Base-by-base conservation (phyloP, 176 grass and related monocot species). In the Bonia amplexicaulis region DNA sequence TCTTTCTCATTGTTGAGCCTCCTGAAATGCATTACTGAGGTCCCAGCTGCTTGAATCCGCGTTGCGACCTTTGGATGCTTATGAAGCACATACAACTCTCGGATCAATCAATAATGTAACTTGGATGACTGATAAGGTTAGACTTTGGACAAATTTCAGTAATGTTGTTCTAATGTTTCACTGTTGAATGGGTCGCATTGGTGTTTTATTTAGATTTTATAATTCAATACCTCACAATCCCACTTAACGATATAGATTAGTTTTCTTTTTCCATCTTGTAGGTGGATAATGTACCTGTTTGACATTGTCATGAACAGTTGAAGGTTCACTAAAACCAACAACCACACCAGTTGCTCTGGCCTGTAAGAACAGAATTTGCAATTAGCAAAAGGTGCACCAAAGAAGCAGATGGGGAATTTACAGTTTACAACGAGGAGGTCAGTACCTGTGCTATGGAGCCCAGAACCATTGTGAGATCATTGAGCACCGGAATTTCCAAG, bases 391-490 rank as follows among this genome's bases (percentile, higher is more conserved):
- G 23, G 12, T 25, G 9, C 20, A 66, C 13, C 14, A 35, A 35
- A 40, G 59, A 78, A 77, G 22, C 42, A 40, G 7, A 72, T 25
- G 6, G 17, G 12, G 7, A 72, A 46, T 45, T 64, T 12, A 22
- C 0, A 29, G 61, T 46, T 35, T 0, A 73, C 35, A 71, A 29
- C 6, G 55, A 74, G 71, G 73, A 81, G 37, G 1, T 17, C 1
- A 20, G 8, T 87, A 87, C 89, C 6, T 90, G 89, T 6, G 93
- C 89, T 83, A 98, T 98, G 66, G 96, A 98, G 9, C 93, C 96
- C 25, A 95, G 87, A 49, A 98, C 89, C 96, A 98, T 98, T 7
- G 96, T 98, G 71, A 95, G 80, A 49, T 95, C 96, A 62, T 92
- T 98, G 12, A 98, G 91, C 66, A 98, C 84, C 13, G 93, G 93